Evolutionary conservation across 2,329 filamentous ascomycete genomes (phyloP), one percentile per base, ranked within the genome.

Genomic region (Fusarium mundagurra): DNA sequence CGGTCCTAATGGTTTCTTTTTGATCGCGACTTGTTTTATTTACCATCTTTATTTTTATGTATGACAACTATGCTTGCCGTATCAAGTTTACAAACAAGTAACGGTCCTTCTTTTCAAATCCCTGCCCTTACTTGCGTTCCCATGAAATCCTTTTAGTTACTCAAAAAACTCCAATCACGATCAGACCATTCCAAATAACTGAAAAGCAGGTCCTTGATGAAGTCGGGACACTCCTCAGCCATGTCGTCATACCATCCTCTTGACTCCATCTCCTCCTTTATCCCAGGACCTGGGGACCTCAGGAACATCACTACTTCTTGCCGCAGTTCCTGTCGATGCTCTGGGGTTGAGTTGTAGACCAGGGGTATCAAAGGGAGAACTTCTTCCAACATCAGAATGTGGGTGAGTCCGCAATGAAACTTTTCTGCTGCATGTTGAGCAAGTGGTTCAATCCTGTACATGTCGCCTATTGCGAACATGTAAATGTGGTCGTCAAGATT

Each of bases 1-100:
- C 71, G 71, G 71, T 73, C 71, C 71, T 73, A 9, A 8, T 2
- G 0, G 0, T 13, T 29, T 12, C 1, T 27, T 71, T 71, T 71
- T 66, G 17, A 10, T 5, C 4, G 4, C 12, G 3, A 34, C n/a
- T 36, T 36, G 7, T 34, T 6, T 27, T 10, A 4, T 20, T 6
- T 10, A 20, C 3, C n/a, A n/a, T 8, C 31, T 33, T 33, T 13
- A 27, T 22, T 36, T 53, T 53, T 53, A 6, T n/a, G 14, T 18
- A n/a, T 8, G 16, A 8, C 18, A n/a, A 20, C 6, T 33, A 18
- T 34, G 9, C 5, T 29, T 29, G 7, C 24, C 7, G 22, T 13
- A 8, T 16, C 6, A 10, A 27, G 17, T 3, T 9, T n/a, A n/a
- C 3, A 34, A 34, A 10, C 12, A 11, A 27, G n/a, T 8, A 36